A percentile compares a stretch with the other conserved stretches of the same genome.
Conservation (phyloP, 495 filamentous ascomycete species). For the Trichoderma reesei region DNA sequence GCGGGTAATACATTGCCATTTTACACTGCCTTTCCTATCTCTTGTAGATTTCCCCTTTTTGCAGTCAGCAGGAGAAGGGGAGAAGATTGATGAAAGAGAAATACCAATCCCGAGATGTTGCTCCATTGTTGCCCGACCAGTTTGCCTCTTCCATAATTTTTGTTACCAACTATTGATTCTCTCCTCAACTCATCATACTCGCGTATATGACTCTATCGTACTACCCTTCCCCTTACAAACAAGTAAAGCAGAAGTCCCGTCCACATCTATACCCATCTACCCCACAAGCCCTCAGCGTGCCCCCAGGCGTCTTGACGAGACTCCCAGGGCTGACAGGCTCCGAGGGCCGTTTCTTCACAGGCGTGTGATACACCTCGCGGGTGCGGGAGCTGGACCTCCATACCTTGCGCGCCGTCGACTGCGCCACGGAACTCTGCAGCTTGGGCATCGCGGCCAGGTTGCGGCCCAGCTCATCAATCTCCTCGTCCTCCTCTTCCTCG, state of each 20-base stretch:
- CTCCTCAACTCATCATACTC: no score
- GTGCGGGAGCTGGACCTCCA: conserved; percentile 8
- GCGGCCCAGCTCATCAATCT: conserved; percentile 10
- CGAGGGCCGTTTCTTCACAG: background rate
- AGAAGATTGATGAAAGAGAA: background rate
- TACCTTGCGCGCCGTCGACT: background rate
- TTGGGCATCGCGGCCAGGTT: background rate
- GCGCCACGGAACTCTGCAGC: background rate
- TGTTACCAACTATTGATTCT: background rate
- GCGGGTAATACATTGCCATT: conserved; percentile 5
- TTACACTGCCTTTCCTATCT: background rate
- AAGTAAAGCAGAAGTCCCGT: conserved; percentile 41
- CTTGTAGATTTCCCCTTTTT: background rate
- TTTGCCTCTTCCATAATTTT: background rate
- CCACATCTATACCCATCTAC: conserved; percentile 37
- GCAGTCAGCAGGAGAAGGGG: no score
- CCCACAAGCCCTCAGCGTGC: conserved; percentile 34
- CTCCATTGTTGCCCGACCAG: background rate
- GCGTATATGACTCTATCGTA: background rate
- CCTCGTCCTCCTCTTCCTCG: conserved; percentile 10
- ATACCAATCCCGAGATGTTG: background rate
- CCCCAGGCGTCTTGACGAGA: conserved; percentile 32
- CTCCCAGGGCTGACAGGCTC: background rate
- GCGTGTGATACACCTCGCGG: conserved; percentile 8
- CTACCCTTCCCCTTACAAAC: conserved; percentile 18